Percentiles rank a stretch among this genome's conserved stretches.
phyloP scores from a whole-genome alignment of 305 asterid species.

The Solanum hybrid region DNA sequence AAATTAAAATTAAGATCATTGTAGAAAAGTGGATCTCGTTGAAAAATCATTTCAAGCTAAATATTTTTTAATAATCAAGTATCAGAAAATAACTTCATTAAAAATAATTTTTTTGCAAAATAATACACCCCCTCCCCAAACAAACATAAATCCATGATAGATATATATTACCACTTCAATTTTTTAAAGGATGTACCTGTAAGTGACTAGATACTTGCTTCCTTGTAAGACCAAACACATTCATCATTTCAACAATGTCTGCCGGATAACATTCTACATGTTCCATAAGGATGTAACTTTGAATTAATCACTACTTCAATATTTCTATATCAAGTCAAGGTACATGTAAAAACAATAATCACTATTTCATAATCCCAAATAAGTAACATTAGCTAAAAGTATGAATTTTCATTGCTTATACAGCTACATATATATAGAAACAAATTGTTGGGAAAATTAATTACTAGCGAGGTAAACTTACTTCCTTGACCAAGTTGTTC shows the following conservation, averaged over 20 bases:
- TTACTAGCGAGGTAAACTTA: not conserved
- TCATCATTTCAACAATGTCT: slow-evolving; percentile 39
- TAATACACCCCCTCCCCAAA: not conserved
- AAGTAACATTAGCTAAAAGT: not conserved
- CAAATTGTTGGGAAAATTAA: not conserved
- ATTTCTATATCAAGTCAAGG: not conserved
- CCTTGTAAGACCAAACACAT: slow-evolving; percentile 45
- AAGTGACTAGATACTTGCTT: slow-evolving; percentile 48
- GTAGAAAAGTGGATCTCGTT: not conserved
- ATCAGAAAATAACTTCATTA: not conserved
- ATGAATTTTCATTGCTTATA: not conserved
- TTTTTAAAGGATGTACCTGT: too few relatives aligned
- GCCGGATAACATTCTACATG: slow-evolving; percentile 39
- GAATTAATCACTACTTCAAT: not conserved
- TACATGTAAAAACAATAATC: not conserved
- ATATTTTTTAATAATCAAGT: not conserved
- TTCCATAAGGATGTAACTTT: not conserved
- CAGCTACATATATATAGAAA: not conserved
- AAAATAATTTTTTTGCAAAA: not conserved
- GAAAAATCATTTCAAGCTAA: not conserved
- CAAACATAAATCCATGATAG: not conserved
- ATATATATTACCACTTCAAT: not conserved
- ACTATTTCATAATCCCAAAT: not conserved
- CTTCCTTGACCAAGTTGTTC: not conserved
- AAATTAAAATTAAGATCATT: not conserved